These are phyloP conservation scores for Candida fluviatilis DNA, from an alignment of 805 yeast genomes.

Conservation along the genomic window DNA sequence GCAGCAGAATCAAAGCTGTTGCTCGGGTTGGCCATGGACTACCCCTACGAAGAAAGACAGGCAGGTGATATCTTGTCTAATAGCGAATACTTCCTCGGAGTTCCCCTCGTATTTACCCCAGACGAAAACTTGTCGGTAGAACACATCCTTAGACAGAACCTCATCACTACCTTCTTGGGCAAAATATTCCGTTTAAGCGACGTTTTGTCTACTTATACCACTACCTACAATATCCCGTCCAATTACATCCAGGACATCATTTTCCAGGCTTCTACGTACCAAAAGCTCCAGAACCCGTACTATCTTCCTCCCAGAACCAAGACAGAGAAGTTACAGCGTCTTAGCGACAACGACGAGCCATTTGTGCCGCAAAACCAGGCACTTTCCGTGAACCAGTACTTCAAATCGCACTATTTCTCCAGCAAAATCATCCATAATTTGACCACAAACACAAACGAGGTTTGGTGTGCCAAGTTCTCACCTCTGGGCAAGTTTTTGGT, in stretches of 20 bases:
- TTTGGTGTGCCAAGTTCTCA: constrained; percentile 79
- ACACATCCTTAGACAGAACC: constrained; percentile 7
- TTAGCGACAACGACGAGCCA: constrained; percentile 2
- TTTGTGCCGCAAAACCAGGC: background rate
- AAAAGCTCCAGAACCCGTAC: constrained; percentile 21
- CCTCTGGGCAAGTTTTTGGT: constrained; percentile 73
- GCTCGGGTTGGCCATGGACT: constrained; percentile 16
- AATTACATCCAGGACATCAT: constrained; percentile 21
- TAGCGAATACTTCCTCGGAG: background rate
- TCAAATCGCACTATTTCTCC: constrained; percentile 17
- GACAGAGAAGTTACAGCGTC: constrained; percentile 3
- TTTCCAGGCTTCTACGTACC: constrained; percentile 17
- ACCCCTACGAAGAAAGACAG: constrained; percentile 8
- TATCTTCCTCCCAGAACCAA: constrained; percentile 25
- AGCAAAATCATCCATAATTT: constrained; percentile 43
- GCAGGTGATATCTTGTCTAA: background rate
- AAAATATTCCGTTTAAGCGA: constrained; percentile 11
- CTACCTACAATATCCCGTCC: constrained; percentile 14
- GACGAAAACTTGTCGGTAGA: constrained; percentile 1
- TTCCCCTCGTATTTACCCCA: background rate
- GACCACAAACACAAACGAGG: constrained; percentile 61
- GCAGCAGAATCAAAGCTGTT: constrained; percentile 22
- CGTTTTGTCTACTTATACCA: constrained; percentile 6
- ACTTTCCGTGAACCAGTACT: background rate
- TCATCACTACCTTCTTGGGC: constrained; percentile 11